A percentile compares a stretch with the other conserved stretches of the same genome.
These are phyloP conservation scores for Kurtzmaniella quercitrusa DNA, from an alignment of 1,139 yeast genomes.

Conservation along the genomic window DNA sequence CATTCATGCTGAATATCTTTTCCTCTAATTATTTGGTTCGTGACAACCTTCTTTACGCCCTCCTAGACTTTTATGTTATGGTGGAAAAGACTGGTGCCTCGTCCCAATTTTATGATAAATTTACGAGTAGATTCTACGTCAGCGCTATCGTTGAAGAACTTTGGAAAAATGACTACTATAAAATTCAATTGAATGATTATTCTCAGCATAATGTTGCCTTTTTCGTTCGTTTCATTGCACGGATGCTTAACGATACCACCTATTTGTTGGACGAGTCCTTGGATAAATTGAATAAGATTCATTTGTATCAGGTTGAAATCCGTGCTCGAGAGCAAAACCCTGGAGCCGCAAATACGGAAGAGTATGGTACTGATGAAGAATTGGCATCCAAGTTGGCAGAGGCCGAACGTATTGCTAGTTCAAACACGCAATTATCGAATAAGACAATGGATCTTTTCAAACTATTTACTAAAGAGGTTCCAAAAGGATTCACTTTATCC, in stretches of 20 bases:
- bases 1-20: conserved; percentile 68
- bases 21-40: conserved; percentile 59
- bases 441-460: conserved; percentile 78
- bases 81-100: conserved; percentile 96
- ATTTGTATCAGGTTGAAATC: conserved; percentile 62
- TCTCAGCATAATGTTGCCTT: conserved; percentile 69
- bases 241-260: conserved; percentile 92
- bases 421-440: conserved; percentile 79
- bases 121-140: conserved; percentile 83
- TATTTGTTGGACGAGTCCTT: conserved; percentile 88
- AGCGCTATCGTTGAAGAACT: conserved; percentile 78
- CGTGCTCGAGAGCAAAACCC: conserved; percentile 36
- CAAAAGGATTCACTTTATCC: conserved; percentile 78
- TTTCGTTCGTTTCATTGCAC: conserved; percentile 86
- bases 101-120: conserved; percentile 93
- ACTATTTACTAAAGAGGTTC: conserved; percentile 81
- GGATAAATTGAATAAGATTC: conserved; percentile 73
- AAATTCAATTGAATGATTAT: conserved; percentile 64
- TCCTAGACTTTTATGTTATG: conserved; percentile 87
- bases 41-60: conserved; percentile 70
- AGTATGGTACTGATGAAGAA: conserved; percentile 60
- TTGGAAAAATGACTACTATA: conserved; percentile 72
- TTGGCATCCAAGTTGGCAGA: conserved; percentile 49
- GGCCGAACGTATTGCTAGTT: conserved; percentile 75
- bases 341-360: conserved; percentile 29